Conservation (phyloP, 1,139 yeast genomes). For the Taphrina communis region DNA sequence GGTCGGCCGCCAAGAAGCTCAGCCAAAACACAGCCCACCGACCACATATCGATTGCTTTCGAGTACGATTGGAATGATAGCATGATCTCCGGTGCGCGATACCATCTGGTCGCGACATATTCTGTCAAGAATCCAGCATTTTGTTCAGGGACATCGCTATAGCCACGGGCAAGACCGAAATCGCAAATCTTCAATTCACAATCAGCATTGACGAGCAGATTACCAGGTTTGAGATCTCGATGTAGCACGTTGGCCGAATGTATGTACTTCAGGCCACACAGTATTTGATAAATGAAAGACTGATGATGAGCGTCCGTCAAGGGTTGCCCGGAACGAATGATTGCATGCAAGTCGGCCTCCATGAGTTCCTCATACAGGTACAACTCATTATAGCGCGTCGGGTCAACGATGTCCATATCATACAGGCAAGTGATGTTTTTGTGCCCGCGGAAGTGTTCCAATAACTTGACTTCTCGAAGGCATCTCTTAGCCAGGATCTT, state of each 20-base stretch:
- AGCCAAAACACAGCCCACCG: slow-evolving; percentile 94
- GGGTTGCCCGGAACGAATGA: slow-evolving; percentile 90
- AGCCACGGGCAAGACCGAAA: slow-evolving; percentile 97
- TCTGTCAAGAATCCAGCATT: slow-evolving; percentile 93
- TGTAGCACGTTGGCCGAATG: slow-evolving; percentile 96
- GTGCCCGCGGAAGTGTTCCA: slow-evolving; percentile 90
- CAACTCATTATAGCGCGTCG: slow-evolving; percentile 84
- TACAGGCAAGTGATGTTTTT: slow-evolving; percentile 91
- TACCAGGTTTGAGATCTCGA: slow-evolving; percentile 93
- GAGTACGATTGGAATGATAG: slow-evolving; percentile 89
- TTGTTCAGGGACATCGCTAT: slow-evolving; percentile 77
- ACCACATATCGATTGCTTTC: slow-evolving; percentile 96
- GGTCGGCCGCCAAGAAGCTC: slow-evolving; percentile 93
- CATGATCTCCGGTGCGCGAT: slow-evolving; percentile 97
- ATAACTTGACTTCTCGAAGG: slow-evolving; percentile 79
- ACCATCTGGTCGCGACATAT: slow-evolving; percentile 98
- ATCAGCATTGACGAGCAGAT: slow-evolving; percentile 89
- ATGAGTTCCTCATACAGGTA: slow-evolving; percentile 77
- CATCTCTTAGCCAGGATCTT: slow-evolving; percentile 89
- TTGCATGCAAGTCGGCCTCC: slow-evolving; percentile 99
- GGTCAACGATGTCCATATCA: slow-evolving; percentile 88
- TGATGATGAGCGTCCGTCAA: slow-evolving; percentile 95
- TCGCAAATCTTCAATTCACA: slow-evolving; percentile 96
- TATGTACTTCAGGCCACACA: slow-evolving; percentile 90
- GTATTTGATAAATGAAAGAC: slow-evolving; percentile 85